Conservation (phyloP, 75 land plant species). For the Pinus taeda region DNA sequence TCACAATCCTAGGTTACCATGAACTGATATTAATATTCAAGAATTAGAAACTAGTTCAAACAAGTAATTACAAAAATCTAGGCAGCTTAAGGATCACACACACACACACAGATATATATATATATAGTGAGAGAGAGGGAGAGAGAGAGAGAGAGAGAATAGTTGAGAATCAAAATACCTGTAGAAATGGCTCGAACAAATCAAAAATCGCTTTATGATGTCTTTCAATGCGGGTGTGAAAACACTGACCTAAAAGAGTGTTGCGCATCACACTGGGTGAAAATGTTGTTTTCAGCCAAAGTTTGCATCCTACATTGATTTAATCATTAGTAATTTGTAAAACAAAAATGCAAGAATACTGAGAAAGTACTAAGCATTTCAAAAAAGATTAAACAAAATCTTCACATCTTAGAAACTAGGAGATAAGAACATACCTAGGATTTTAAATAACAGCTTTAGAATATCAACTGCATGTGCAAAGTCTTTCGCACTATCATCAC, state of each 20-base stretch:
- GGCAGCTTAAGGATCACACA: neutral
- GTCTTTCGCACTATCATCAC: conserved; percentile 69
- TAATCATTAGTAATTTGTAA: neutral
- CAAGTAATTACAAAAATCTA: neutral
- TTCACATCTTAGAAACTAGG: neutral
- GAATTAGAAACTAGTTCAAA: neutral
- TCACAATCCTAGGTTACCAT: neutral
- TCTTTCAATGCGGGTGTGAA: conserved; percentile 82
- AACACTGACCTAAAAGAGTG: conserved; percentile 93
- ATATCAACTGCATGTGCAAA: conserved; percentile 84
- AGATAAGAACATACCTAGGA: conserved; percentile 61
- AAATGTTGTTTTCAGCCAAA: conserved; percentile 87
- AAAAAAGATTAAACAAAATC: neutral
- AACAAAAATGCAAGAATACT: neutral
- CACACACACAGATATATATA: neutral
- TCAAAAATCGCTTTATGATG: conserved; percentile 96
- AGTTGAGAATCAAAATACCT: conserved; percentile 39
- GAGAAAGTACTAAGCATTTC: neutral
- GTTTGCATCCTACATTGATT: conserved; percentile 61
- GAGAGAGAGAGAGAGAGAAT: neutral
- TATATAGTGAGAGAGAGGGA: too few species aligned
- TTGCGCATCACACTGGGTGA: conserved; percentile 93
- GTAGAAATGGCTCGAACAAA: conserved; percentile 85
- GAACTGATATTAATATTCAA: neutral
- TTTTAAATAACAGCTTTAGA: conserved; percentile 67